Evolutionary conservation across 306 rosid species (phyloP).

Genomic region (Geum urbanum): DNA sequence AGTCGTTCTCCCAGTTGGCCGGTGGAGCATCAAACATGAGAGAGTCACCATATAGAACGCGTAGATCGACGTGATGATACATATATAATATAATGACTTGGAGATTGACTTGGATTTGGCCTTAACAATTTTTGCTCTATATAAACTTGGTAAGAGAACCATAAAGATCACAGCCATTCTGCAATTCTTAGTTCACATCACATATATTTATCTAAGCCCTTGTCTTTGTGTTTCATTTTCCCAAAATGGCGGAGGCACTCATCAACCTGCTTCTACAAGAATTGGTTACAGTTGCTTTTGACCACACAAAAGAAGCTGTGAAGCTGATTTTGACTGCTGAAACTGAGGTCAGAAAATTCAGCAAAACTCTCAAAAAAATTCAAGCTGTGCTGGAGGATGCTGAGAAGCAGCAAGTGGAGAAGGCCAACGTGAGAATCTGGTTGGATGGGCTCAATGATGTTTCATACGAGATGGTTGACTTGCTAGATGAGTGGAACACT

Average conservation of each 20-base stretch:
- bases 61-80: too few species aligned
- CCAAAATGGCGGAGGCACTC: background rate
- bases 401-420: background rate
- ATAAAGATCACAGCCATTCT: background rate
- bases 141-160: background rate
- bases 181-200: background rate
- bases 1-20: too few species aligned
- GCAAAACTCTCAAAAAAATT: background rate
- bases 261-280: background rate
- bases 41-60: too few species aligned
- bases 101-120: background rate
- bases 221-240: background rate
- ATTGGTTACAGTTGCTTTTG: background rate
- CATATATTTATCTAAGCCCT: background rate
- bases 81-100: too few species aligned
- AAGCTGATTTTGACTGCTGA: background rate
- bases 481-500: background rate
- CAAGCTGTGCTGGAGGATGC: background rate
- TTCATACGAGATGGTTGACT: background rate
- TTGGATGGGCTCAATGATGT: background rate
- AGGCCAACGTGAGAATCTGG: background rate
- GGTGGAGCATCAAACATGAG: too few species aligned
- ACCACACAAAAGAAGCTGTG: background rate
- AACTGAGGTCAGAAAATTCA: background rate
- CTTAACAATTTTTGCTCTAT: background rate